Conservation (phyloP, 2,329 filamentous ascomycete species). For the Chaetoscypha palmicola region DNA sequence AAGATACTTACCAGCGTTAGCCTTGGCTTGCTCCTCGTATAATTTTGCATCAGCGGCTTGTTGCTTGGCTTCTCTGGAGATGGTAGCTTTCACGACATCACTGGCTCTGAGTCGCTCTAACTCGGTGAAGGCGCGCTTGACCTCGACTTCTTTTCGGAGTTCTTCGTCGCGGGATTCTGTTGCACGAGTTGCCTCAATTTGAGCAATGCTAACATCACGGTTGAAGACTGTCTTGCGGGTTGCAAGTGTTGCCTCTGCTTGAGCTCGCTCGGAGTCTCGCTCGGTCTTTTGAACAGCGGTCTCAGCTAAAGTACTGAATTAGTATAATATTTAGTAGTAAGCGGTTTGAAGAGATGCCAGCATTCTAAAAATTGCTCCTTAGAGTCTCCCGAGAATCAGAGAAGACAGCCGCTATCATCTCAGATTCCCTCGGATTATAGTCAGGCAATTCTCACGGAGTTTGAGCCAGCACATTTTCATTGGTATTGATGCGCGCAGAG, state of each 20-base stretch:
- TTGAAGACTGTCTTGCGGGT: constrained; percentile 66
- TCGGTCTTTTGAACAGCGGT: constrained; percentile 81
- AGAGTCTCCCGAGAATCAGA: no score
- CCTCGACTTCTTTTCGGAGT: constrained; percentile 69
- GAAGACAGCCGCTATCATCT: no score
- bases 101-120: constrained; percentile 70
- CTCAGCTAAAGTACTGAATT: constrained; percentile 40
- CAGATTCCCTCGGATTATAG: no score
- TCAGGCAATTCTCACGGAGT: no score
- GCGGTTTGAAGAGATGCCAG: no score
- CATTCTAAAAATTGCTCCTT: no score
- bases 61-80: constrained; percentile 59
- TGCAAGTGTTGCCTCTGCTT: constrained; percentile 68
- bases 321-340: no score
- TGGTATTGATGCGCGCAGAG: no score
- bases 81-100: constrained; percentile 72
- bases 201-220: constrained; percentile 67
- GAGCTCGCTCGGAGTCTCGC: constrained; percentile 72
- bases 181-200: constrained; percentile 64
- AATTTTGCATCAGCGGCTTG: constrained; percentile 59
- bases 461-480: no score
- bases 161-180: constrained; percentile 75
- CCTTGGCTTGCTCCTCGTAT: constrained; percentile 52
- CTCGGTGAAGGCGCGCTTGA: constrained; percentile 71
- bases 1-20: no score